Percentiles rank a stretch among this genome's conserved stretches.
Conservation (phyloP, 768 basidiomycete genomes). For the Omphalotus guepiniiformis region DNA sequence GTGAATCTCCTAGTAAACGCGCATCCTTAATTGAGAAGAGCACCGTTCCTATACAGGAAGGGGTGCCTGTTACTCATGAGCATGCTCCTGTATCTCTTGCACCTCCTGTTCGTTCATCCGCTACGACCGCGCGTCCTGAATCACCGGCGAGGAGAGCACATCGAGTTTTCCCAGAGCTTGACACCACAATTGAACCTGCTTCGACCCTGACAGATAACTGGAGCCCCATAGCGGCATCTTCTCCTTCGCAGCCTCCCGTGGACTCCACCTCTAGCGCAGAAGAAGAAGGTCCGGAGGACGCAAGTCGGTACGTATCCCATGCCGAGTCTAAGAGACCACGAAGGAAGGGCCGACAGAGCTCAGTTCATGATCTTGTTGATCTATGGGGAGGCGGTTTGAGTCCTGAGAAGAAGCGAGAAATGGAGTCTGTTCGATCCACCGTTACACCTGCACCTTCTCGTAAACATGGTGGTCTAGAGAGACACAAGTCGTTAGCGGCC, state of each 20-base stretch:
- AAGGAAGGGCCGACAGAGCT: constrained; percentile 64
- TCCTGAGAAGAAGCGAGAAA: constrained; percentile 12
- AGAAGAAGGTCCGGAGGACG: constrained; percentile 56
- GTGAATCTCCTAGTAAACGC: constrained; percentile 70
- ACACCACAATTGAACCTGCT: constrained; percentile 6
- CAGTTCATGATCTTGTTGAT: constrained; percentile 80
- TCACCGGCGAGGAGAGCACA: constrained; percentile 31
- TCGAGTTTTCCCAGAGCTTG: constrained; percentile 17
- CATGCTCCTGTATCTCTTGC: constrained; percentile 28
- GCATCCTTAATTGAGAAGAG: constrained; percentile 59
- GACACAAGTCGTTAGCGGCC: constrained; percentile 4
- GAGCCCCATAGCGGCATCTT: constrained; percentile 34
- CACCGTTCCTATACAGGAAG: constrained; percentile 34
- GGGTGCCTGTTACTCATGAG: constrained; percentile 23
- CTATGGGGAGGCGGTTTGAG: constrained; percentile 60
- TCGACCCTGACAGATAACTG: constrained; percentile 39
- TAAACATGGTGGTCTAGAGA: constrained; percentile 1
- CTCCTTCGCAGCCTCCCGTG: constrained; percentile 20
- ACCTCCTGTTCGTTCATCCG: constrained; percentile 33
- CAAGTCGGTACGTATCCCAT: constrained; percentile 19
- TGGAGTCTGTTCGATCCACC: constrained; percentile 9
- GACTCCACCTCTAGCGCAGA: constrained; percentile 54
- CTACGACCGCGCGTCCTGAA: constrained; percentile 28
- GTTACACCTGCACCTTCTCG: constrained; percentile 11
- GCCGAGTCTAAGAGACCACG: constrained; percentile 21